Evolutionary conservation across 768 basidiomycete genomes (phyloP).

Genomic region (Hygrophoropsis aurantiaca): DNA sequence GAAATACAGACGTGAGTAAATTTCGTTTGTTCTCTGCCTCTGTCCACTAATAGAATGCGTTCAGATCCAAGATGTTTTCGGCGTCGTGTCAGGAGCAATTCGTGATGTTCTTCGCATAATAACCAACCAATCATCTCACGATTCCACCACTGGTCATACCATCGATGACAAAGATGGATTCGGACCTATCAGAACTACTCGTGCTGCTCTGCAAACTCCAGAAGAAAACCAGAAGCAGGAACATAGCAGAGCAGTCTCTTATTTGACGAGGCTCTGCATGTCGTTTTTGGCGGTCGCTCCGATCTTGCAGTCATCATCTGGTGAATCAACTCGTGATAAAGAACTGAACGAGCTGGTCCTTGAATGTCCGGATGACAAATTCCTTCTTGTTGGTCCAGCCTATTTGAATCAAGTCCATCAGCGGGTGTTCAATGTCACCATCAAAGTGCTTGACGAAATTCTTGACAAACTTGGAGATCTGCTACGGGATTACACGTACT

Average conservation of each 20-base stretch:
- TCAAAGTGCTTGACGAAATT: constrained; percentile 50
- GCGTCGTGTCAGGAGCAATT: constrained; percentile 30
- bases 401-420: constrained; percentile 56
- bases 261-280: constrained; percentile 52
- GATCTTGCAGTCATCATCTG: constrained; percentile 56
- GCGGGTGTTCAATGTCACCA: constrained; percentile 52
- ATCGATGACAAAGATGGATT: constrained; percentile 58
- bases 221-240: constrained; percentile 26
- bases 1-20: constrained; percentile 61
- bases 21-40: not conserved
- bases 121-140: constrained; percentile 18
- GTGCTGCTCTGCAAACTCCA: constrained; percentile 27
- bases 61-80: constrained; percentile 56
- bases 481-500: constrained; percentile 53
- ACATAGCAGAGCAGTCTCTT: constrained; percentile 28
- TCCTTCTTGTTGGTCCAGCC: constrained; percentile 57
- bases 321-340: constrained; percentile 61
- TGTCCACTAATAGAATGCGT: not conserved
- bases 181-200: constrained; percentile 46
- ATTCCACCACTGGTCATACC: constrained; percentile 33
- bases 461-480: constrained; percentile 54
- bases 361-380: constrained; percentile 49
- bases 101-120: constrained; percentile 41
- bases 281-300: constrained; percentile 64
- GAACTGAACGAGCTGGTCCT: constrained; percentile 55